Percentiles rank a stretch among this genome's conserved stretches.
Conservation (phyloP, 1,139 yeast genomes). For the Kurtzmaniella quercitrusa region DNA sequence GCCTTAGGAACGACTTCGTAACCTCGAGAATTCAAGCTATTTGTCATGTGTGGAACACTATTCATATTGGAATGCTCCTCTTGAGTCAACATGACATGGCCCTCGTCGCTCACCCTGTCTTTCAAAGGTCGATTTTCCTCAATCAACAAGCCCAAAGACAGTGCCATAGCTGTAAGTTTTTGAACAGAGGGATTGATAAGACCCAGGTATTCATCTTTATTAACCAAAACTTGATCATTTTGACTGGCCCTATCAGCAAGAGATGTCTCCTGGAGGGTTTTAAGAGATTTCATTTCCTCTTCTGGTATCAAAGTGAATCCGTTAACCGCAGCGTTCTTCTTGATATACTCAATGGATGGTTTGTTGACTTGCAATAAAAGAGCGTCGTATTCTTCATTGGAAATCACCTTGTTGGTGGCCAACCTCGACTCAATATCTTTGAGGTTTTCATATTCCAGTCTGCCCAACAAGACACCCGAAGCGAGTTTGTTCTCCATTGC, state of each 20-base stretch:
- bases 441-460: slow-evolving; percentile 4
- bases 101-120: slow-evolving; percentile 10
- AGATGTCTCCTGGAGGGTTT: slow-evolving; percentile 15
- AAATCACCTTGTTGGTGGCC: slow-evolving; percentile 1
- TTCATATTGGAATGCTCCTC: slow-evolving; percentile 6
- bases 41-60: slow-evolving; percentile 2
- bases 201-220: slow-evolving; percentile 27
- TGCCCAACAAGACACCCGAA: not conserved
- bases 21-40: slow-evolving; percentile 6
- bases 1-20: slow-evolving; percentile 7
- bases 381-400: slow-evolving; percentile 25
- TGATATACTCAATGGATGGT: slow-evolving; percentile 32
- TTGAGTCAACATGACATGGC: slow-evolving; percentile 8
- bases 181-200: slow-evolving; percentile 15
- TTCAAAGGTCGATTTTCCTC: slow-evolving; percentile 9
- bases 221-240: slow-evolving; percentile 32
- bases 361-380: slow-evolving; percentile 32
- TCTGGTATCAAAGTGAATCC: slow-evolving; percentile 26
- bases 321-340: slow-evolving; percentile 22
- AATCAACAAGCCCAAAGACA: slow-evolving; percentile 2
- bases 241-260: slow-evolving; percentile 19
- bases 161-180: not conserved
- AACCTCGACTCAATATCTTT: slow-evolving; percentile 2
- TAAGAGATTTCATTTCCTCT: slow-evolving; percentile 22
- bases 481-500: not conserved